phyloP scores from a whole-genome alignment of 108 stramenopile genomes.

The Cyclotella atomus region DNA sequence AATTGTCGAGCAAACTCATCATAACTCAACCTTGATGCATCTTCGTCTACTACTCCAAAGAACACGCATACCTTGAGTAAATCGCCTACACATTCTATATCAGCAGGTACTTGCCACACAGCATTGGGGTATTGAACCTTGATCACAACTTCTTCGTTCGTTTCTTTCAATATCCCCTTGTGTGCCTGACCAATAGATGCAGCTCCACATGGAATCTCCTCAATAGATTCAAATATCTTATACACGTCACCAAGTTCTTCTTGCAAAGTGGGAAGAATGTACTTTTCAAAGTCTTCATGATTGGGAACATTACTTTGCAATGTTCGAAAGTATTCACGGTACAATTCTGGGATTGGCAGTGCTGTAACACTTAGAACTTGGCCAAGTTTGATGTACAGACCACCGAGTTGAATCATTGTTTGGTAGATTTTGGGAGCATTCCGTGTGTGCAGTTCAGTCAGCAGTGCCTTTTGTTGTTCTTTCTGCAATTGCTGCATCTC shows the following conservation, averaged over 20 bases:
- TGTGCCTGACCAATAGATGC: constrained; percentile 95
- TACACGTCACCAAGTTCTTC: constrained; percentile 63
- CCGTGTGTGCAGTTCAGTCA: constrained; percentile 53
- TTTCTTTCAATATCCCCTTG: constrained; percentile 56
- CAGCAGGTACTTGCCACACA: constrained; percentile 80
- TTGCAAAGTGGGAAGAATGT: constrained; percentile 71
- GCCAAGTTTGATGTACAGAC: constrained; percentile 93
- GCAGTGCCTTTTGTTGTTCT: constrained; percentile 21
- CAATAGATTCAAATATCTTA: constrained; percentile 79
- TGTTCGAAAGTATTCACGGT: constrained; percentile 66
- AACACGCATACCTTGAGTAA: constrained; percentile 72
- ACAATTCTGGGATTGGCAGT: constrained; percentile 71
- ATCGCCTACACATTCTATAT: constrained; percentile 78
- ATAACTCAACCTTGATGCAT: constrained; percentile 55
- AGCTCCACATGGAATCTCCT: constrained; percentile 85
- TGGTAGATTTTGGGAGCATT: constrained; percentile 70
- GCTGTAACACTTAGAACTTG: constrained; percentile 88
- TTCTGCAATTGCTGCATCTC: neutral
- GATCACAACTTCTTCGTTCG: constrained; percentile 73
- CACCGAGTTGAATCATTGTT: constrained; percentile 81
- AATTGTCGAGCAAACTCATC: constrained; percentile 81
- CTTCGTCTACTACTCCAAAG: constrained; percentile 69
- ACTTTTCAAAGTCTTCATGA: constrained; percentile 64
- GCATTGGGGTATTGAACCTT: constrained; percentile 95
- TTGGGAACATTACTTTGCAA: constrained; percentile 85